Percentiles rank a stretch among this genome's conserved stretches.
phyloP scores from a whole-genome alignment of 2,329 filamentous ascomycete genomes.

The Seiridium unicorne region DNA sequence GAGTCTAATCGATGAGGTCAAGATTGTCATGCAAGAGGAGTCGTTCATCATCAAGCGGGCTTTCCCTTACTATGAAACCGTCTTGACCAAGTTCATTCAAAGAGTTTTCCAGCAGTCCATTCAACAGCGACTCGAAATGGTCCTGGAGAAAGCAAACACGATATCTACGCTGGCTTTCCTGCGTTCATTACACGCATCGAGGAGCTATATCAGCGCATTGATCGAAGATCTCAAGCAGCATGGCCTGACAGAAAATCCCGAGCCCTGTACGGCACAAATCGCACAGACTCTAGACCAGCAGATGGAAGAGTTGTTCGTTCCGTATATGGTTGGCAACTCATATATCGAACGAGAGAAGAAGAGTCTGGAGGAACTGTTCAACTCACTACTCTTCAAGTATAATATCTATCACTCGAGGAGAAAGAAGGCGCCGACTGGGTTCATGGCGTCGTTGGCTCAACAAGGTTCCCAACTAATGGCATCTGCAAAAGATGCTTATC shows the following conservation, averaged over 20 bases:
- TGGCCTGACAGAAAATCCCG: conserved; percentile 91
- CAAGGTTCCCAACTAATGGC: conserved; percentile 86
- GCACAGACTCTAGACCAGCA: conserved; percentile 72
- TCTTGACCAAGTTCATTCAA: conserved; percentile 89
- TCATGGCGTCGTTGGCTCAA: conserved; percentile 88
- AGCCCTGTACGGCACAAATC: conserved; percentile 83
- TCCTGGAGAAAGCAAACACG: conserved; percentile 88
- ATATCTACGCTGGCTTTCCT: conserved; percentile 91
- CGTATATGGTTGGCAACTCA: conserved; percentile 66
- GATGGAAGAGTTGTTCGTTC: conserved; percentile 74
- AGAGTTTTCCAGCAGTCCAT: conserved; percentile 97
- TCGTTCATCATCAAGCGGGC: conserved; percentile 95
- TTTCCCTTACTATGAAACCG: conserved; percentile 94
- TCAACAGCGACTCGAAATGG: conserved; percentile 92
- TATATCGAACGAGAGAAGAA: conserved; percentile 70
- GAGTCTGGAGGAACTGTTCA: conserved; percentile 78
- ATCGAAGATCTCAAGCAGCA: conserved; percentile 94
- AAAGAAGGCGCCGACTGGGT: conserved; percentile 86
- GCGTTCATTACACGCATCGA: conserved; percentile 84
- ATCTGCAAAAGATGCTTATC: conserved; percentile 86
- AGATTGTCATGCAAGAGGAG: conserved; percentile 93
- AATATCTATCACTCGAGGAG: conserved; percentile 88
- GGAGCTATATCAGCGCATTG: conserved; percentile 81
- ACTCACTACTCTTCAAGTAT: conserved; percentile 92
- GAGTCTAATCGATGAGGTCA: conserved; percentile 89